A percentile compares a stretch with the other conserved stretches of the same genome.
Conservation (phyloP, 2,329 filamentous ascomycete species). For the Exophiala oligosperma region DNA sequence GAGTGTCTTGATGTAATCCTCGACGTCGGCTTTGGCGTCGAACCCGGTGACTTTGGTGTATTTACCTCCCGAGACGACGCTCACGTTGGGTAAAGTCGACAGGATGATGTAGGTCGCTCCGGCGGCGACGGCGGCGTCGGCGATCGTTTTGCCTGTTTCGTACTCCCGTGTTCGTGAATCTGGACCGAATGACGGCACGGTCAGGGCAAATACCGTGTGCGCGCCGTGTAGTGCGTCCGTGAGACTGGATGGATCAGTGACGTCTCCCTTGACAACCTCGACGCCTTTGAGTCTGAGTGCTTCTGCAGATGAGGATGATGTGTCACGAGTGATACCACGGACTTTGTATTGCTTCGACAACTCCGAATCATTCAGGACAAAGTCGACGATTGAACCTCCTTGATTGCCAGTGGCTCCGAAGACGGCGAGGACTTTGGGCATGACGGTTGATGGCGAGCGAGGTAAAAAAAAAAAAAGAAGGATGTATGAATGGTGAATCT, state of each 20-base stretch:
- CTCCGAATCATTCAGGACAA: conserved; percentile 44
- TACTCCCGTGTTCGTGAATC: conserved; percentile 39
- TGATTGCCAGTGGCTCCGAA: conserved; percentile 56
- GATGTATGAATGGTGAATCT: background rate
- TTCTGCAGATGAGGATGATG: conserved; percentile 31
- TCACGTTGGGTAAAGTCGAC: conserved; percentile 28
- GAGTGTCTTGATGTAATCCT: conserved; percentile 53
- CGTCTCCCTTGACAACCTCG: conserved; percentile 39
- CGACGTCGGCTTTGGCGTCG: conserved; percentile 57
- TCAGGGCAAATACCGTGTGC: conserved; percentile 52
- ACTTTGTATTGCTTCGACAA: conserved; percentile 51
- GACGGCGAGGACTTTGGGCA: conserved; percentile 41
- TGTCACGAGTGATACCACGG: conserved; percentile 52
- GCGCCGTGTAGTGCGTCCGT: conserved; percentile 43
- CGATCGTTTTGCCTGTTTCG: conserved; percentile 33
- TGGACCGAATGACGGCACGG: conserved; percentile 39
- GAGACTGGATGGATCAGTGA: conserved; percentile 42
- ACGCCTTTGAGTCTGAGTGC: conserved; percentile 32
- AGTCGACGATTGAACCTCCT: conserved; percentile 49
- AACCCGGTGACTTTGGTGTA: conserved; percentile 49
- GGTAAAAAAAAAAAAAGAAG: too few relatives aligned
- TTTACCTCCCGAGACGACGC: conserved; percentile 35
- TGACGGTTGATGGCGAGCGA: background rate
- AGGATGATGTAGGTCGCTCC: conserved; percentile 36
- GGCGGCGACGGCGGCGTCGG: conserved; percentile 32